Base-by-base conservation (phyloP, 805 yeast species). In the Schwanniomyces polymorphus region DNA sequence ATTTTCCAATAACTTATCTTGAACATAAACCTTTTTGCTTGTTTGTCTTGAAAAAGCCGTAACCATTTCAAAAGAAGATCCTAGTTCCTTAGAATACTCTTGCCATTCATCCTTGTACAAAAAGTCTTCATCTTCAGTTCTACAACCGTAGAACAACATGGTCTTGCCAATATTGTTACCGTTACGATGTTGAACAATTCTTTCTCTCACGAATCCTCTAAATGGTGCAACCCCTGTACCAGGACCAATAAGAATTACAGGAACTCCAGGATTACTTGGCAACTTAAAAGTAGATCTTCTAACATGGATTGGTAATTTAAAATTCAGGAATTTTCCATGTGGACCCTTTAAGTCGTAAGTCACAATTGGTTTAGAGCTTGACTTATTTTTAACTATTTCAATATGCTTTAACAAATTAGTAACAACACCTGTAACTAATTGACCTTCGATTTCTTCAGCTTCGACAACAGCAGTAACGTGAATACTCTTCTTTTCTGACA, bases 171-270 rank as follows among this genome's bases (percentile, higher is more conserved):
- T 70, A 9, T 56, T 59, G 38, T 56, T 56, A 51, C 56, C 58
- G 9, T 57, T 59, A 31, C 60, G 55, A 74, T 79, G 45, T 66
- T 66, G 47, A 67, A 81, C 54, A n/a, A 84, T 87, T 60, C 91
- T 85, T 64, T 92, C 99, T 72, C 95, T 84, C 31, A 92, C 69
- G 56, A 92, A 92, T 3, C 96, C 99, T 73, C 99, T 85, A 76
- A 94, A 89, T 51, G 99, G 99, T 8, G 99, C 98, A 43, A 92
- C 92, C 67, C 99, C 99, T 3, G 99, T 94, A 54, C 99, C 99
- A 40, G 99, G 98, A 26, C 99, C 99, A 60, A 92, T 79, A 86
- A 91, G 81, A 58, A 92, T 90, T 18, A 92, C 78, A 14, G 98
- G 97, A 27, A 85, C 82, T 3, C 80, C 68, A 27, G 95, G 86